These are phyloP conservation scores for Kodamaea suecica DNA, from an alignment of 1,139 yeast species.

Conservation along the genomic window DNA sequence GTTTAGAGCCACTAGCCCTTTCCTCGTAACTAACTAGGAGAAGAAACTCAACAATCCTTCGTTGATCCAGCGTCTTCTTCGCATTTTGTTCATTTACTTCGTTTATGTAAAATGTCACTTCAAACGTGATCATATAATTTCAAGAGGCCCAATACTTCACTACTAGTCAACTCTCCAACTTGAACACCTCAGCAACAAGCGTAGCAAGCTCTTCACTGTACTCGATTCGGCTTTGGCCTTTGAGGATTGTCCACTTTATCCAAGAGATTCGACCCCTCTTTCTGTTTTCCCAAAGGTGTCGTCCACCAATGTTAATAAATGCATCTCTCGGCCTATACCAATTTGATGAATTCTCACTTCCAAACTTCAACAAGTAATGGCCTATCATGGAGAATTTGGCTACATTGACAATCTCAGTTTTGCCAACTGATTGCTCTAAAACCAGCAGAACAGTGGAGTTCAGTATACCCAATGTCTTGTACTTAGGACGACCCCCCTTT, in stretches of 20 bases:
- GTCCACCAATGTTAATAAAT: constrained; percentile 1
- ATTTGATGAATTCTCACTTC: neutral
- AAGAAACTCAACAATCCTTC: no score
- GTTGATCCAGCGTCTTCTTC: no score
- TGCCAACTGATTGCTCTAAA: neutral
- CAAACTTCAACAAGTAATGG: constrained; percentile 5
- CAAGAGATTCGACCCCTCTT: neutral
- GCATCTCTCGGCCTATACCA: neutral
- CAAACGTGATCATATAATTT: no score
- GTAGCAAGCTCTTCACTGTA: neutral
- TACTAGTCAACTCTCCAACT: neutral
- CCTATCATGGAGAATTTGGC: constrained; percentile 3
- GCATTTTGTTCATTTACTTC: no score
- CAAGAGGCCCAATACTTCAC: no score
- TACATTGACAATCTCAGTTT: constrained; percentile 2
- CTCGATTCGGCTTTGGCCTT: neutral
- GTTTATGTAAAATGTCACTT: no score
- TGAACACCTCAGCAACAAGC: neutral
- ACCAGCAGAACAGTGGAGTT: no score
- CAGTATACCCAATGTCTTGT: no score
- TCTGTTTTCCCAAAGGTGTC: constrained; percentile 2
- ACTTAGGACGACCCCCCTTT: constrained; percentile 2
- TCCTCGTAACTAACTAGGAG: no score
- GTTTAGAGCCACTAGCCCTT: no score
- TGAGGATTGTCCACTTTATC: constrained; percentile 1